Base-by-base conservation (phyloP, 805 yeast species). In the Diddensiella santjacobensis region DNA sequence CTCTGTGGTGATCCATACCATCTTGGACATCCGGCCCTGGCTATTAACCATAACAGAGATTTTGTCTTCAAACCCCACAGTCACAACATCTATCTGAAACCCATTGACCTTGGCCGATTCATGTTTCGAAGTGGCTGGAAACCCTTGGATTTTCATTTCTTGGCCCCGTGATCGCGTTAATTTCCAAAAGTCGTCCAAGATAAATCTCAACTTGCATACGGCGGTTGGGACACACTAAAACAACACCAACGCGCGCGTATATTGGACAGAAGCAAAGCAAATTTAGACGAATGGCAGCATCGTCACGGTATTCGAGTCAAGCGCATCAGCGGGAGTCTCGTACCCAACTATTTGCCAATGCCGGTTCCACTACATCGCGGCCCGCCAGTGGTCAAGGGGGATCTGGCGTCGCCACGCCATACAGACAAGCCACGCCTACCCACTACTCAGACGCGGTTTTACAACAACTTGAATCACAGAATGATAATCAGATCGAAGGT, bases 401-500 rank as follows among this genome's bases (percentile, higher is more conserved):
- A 15, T 42, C 46, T 11, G 43, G 51, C n/a, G 29, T 49, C 24
- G 17, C 47, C 4, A 45, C 57, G 8, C 53, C 56, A 15, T 61
- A 51, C 45, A 45, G 60, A 23, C 37, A 52, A 3, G 62, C 61
- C 4, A 51, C 61, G 20, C 64, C 65, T 15, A 61, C 61, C 31
- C 42, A 72, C 58, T 75, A 71, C 59, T 69, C 76, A 11, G 84
- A 80, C 39, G 66, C 79, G 22, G 71, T 74, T 48, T 58, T 81
- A 56, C 75, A 83, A 18, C 80, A 78, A 51, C 61, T 84, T 42
- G 90, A 84, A 61, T 72, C 83, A 2, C 90, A 84, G 59, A 76
- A 76, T 51, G 85, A 80, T 30, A 83, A 79, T 48, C 79, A 81
- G 45, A 62, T 79, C 54, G 71, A 72, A 19, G 66, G 73, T 1